Percentiles rank a stretch among this genome's conserved stretches.
These are phyloP conservation scores for Scedosporium dehoogii DNA, from an alignment of 2,329 filamentous ascomycete species.

Conservation along the genomic window DNA sequence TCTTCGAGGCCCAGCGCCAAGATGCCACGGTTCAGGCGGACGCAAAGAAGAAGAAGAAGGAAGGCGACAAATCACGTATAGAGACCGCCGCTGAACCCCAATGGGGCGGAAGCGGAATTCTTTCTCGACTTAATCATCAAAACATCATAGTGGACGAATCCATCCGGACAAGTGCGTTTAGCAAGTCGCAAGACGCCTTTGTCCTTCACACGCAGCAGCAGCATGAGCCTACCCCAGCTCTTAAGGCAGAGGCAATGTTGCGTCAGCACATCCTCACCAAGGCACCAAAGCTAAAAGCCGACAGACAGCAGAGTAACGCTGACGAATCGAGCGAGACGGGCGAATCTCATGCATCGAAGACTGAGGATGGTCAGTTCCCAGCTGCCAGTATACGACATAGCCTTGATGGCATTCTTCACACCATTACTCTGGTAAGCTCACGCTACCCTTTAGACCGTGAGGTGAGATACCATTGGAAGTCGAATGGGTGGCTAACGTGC, in stretches of 20 bases:
- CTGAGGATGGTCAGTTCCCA: background rate
- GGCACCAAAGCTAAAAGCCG: background rate
- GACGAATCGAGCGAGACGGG: too few species aligned
- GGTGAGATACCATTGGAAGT: background rate
- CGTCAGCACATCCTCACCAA: background rate
- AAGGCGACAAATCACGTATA: background rate
- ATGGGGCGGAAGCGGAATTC: too few species aligned
- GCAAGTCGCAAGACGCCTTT: too few species aligned
- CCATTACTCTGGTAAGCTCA: background rate
- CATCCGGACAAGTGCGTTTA: too few species aligned
- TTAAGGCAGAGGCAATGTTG: background rate
- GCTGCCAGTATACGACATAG: background rate
- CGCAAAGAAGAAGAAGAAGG: background rate
- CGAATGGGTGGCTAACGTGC: background rate
- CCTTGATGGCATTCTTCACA: background rate
- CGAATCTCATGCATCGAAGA: too few species aligned
- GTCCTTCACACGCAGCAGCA: background rate
- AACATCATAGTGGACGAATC: too few species aligned
- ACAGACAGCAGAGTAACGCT: too few species aligned
- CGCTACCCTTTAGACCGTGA: background rate
- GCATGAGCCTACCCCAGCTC: background rate
- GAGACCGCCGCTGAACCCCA: background rate
- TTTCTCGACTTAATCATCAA: too few species aligned
- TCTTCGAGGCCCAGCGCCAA: background rate
- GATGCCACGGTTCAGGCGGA: background rate